A percentile compares a stretch with the other conserved stretches of the same genome.
These are phyloP conservation scores for Eragrostis curvula DNA, from an alignment of 176 grass and related monocot species.

Conservation along the genomic window DNA sequence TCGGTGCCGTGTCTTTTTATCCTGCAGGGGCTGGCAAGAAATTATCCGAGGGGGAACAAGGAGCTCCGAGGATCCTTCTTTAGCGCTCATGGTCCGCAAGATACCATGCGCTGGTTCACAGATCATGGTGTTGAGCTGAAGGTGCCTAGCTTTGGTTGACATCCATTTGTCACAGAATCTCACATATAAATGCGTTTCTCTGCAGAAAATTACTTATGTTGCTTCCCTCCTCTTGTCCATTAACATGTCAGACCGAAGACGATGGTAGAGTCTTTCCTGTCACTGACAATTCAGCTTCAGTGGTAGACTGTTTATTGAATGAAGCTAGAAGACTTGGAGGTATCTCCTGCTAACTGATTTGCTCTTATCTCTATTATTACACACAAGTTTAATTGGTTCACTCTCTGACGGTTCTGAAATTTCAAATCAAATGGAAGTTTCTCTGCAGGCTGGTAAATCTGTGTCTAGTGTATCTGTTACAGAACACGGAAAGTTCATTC, in stretches of 20 bases:
- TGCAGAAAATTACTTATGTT: not conserved
- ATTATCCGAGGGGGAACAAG: conserved; percentile 91
- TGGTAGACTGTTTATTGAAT: conserved; percentile 88
- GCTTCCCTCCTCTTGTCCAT: not conserved
- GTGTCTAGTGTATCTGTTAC: conserved; percentile 64
- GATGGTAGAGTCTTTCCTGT: conserved; percentile 95
- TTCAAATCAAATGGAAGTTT: conserved; percentile 65
- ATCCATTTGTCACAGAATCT: not conserved
- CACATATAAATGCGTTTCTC: conserved; percentile 1
- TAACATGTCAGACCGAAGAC: conserved; percentile 62
- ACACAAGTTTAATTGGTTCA: not conserved
- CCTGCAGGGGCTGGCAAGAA: conserved; percentile 59
- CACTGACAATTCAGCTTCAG: conserved; percentile 71
- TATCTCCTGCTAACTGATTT: conserved; percentile 40
- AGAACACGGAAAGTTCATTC: conserved; percentile 57
- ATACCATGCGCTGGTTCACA: conserved; percentile 86
- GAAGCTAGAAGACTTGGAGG: conserved; percentile 82
- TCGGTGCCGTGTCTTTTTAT: not conserved
- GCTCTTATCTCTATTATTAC: not conserved
- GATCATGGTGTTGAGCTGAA: conserved; percentile 89
- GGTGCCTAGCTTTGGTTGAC: conserved; percentile 53
- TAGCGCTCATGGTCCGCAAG: conserved; percentile 67
- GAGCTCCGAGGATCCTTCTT: conserved; percentile 90
- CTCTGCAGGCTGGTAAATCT: conserved; percentile 81
- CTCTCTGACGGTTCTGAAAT: conserved; percentile 33